A percentile compares a stretch with the other conserved stretches of the same genome.
Evolutionary conservation across 179 eudicot genomes (phyloP).

Genomic region (Pouteria campechiana): DNA sequence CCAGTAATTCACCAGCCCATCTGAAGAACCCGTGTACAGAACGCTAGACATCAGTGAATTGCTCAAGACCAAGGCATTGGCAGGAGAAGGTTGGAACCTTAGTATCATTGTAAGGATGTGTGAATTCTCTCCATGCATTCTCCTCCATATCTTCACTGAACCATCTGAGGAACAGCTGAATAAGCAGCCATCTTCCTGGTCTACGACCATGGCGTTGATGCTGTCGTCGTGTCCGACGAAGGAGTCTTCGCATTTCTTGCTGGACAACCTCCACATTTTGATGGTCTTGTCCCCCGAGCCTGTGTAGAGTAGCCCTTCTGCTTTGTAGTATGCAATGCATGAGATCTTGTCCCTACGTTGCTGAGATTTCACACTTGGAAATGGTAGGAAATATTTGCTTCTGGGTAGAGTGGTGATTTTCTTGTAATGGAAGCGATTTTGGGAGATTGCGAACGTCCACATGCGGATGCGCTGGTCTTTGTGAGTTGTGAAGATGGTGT

Average conservation of each 20-base stretch:
- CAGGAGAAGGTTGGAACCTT: constrained; percentile 38
- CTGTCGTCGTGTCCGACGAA: constrained; percentile 48
- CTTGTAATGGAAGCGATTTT: constrained; percentile 22
- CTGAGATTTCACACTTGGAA: constrained; percentile 11
- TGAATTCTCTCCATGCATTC: constrained; percentile 37
- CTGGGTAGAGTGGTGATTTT: constrained; percentile 35
- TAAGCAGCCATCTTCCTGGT: constrained; percentile 44
- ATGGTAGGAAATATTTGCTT: constrained; percentile 8
- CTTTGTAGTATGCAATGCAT: constrained; percentile 54
- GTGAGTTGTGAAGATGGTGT: constrained; percentile 44
- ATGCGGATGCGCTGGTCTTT: constrained; percentile 36
- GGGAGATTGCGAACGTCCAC: constrained; percentile 19
- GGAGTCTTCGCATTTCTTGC: constrained; percentile 36
- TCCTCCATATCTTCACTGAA: constrained; percentile 48
- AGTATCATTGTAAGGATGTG: constrained; percentile 55
- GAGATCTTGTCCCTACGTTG: constrained; percentile 41
- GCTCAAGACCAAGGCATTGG: constrained; percentile 49
- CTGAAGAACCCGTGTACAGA: constrained; percentile 57
- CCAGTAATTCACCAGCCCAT: constrained; percentile 54
- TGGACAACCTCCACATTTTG: constrained; percentile 41
- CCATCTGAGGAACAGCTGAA: constrained; percentile 58
- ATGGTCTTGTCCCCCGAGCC: constrained; percentile 55
- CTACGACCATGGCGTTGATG: constrained; percentile 33
- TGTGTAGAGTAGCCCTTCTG: constrained; percentile 41
- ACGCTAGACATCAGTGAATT: constrained; percentile 11